Evolutionary conservation across 2,329 filamentous ascomycete species (phyloP).

Genomic region (Cytospora paraplurivora): DNA sequence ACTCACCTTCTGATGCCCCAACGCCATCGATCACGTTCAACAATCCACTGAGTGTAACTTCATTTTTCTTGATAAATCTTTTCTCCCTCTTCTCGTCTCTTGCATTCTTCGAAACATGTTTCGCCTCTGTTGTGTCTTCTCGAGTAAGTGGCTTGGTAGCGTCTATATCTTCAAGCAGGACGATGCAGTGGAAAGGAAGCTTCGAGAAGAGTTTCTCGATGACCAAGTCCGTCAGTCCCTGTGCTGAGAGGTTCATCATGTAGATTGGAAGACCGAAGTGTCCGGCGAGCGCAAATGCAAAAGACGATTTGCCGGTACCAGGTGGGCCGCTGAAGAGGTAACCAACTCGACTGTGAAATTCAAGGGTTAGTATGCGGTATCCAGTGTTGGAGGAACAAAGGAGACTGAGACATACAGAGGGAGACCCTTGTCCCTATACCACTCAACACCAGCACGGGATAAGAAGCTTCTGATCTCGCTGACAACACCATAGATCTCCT

Average conservation of each 20-base stretch:
- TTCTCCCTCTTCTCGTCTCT: background rate
- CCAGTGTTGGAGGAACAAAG: background rate
- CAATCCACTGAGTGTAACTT: constrained; percentile 23
- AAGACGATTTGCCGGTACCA: constrained; percentile 24
- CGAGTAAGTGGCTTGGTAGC: constrained; percentile 22
- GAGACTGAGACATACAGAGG: constrained; percentile 8
- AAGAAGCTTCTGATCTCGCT: constrained; percentile 23
- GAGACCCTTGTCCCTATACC: constrained; percentile 26
- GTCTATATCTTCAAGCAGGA: constrained; percentile 26
- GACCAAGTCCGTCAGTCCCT: constrained; percentile 13
- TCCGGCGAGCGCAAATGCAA: constrained; percentile 25
- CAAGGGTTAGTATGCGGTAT: background rate
- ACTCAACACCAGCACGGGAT: constrained; percentile 16
- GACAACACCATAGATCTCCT: constrained; percentile 20
- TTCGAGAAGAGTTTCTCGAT: constrained; percentile 19
- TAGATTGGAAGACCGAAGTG: constrained; percentile 24
- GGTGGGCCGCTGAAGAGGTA: constrained; percentile 27
- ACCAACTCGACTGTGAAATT: constrained; percentile 7
- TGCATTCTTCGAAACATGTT: background rate
- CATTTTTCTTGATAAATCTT: constrained; percentile 4
- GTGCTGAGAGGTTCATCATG: constrained; percentile 25
- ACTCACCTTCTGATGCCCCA: constrained; percentile 24
- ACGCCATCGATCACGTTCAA: constrained; percentile 27
- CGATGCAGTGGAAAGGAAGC: constrained; percentile 21
- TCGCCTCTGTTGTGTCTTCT: background rate